Base-by-base conservation (phyloP, 805 yeast genomes). In the Kuraishia capsulata region DNA sequence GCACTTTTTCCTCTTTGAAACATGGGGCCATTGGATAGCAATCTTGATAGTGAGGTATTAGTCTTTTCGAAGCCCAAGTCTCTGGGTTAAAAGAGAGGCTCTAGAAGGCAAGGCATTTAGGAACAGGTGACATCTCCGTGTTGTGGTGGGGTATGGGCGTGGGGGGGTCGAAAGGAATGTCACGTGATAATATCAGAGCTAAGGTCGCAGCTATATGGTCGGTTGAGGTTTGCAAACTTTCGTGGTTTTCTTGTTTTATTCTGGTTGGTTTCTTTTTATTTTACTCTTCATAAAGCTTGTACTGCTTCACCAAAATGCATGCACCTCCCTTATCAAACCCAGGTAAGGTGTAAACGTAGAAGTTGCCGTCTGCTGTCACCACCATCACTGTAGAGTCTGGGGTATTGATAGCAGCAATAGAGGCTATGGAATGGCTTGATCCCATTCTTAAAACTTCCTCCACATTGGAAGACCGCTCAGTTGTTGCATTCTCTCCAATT, bases 281-380 rank as follows among this genome's bases (percentile, higher is more conserved):
- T 13, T 6, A 19, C 13, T 31, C 20, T 13, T 31, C 21, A 20
- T 24, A 18, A 4, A 37, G 36, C 20, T 31, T 30, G 51, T 78
- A 81, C 52, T 83, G 92, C 43, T 78, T 76, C 39, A 84, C 62
- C 43, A 87, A 62, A 30, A 81, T 74, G 59, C 97, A 90, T 53
- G 89, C 96, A 3, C 96, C 96, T 2, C 95, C 95, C 41, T 76
- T 87, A 17, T 36, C 38, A n/a, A n/a, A n/a, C 0, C 84, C 76
- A 44, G 87, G 92, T 34, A 90, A 62, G 2, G 81, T 81, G 56
- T 86, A 90, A 37, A 82, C 84, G 50, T 81, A 82, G 47, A 84
- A 81, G 46, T 72, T 75, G 0, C 97, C 97, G 40, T 78, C 84
- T 0, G 81, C 71, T 1, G 95, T 85, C 3, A 86, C 85, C 4